Base-by-base conservation (phyloP, 2,329 filamentous ascomycete genomes). In the Ophiosphaerella narmari region DNA sequence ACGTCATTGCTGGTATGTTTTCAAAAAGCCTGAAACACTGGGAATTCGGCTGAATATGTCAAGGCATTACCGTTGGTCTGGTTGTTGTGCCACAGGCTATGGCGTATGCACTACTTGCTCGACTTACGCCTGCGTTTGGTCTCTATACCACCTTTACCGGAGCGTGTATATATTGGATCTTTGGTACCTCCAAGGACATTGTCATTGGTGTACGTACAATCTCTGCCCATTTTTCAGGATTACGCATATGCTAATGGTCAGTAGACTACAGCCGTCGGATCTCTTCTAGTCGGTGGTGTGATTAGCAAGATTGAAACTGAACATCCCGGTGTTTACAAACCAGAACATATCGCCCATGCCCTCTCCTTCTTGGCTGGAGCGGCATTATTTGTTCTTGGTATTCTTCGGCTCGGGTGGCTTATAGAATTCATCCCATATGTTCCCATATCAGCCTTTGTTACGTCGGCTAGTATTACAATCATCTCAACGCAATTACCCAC, bases 161-260 rank as follows among this genome's bases (percentile, higher is more conserved):
- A 43, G 91, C 96, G 4, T 73, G 96, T 55, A 80, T 96, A 51
- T 97, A 97, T 75, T 97, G 92, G 92, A 88, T 97, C 70, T 97
- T 97, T 68, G 93, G 92, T 11, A 97, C 93, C 0, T 97, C 92
- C 2, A 97, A 97, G 72, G 93, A 97, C 71, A 97, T 97, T 64
- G 96, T 93, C 12, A 97, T 97, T 48, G 92, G 92, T 13, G 88
- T 90, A 80, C 76, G 86, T 81, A 23, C 21, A 24, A 2, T 13
- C 1, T 26, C n/a, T 11, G 5, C n/a, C 31, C 29, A 4, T 1
- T n/a, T n/a, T 7, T 16, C 2, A 16, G 32, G 7, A 12, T 33
- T 21, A 24, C 11, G 21, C 8, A 32, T n/a, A 31, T 34, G 47
- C 39, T 51, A 56, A 48, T 48, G 44, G 21, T 23, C 23, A 3